Conservation (phyloP, 2,329 filamentous ascomycete species). For the Conoideocrella luteorostrata region DNA sequence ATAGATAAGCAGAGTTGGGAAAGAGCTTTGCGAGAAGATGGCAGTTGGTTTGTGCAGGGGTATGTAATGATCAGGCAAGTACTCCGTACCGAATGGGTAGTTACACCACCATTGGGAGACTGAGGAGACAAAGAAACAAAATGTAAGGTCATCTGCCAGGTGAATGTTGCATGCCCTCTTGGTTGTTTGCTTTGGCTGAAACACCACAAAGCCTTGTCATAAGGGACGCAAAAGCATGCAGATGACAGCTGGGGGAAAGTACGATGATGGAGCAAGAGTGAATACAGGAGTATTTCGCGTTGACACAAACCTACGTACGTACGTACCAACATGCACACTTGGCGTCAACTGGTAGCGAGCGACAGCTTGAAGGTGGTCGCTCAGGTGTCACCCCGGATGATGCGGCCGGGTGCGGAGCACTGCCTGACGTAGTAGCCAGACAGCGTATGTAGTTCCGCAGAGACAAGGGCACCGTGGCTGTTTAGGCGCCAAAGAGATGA, state of each 20-base stretch:
- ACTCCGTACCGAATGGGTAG: too few species aligned
- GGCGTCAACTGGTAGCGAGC: too few species aligned
- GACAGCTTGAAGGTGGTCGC: too few species aligned
- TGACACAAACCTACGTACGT: constrained; percentile 2
- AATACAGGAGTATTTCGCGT: neutral
- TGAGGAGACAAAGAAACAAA: neutral
- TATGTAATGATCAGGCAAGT: too few species aligned
- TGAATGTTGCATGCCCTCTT: too few species aligned
- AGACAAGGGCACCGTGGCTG: too few species aligned
- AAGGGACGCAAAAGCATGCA: neutral
- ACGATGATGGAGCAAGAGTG: neutral
- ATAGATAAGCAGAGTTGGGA: too few species aligned
- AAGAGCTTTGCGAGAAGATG: too few species aligned
- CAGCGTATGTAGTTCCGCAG: neutral
- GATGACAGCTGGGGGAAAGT: neutral
- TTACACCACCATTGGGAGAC: neutral
- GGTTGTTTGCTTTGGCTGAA: constrained; percentile 3
- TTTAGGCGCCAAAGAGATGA: too few species aligned
- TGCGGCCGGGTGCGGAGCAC: neutral
- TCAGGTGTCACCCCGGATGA: constrained; percentile 2
- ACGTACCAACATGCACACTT: too few species aligned
- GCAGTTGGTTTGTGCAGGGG: too few species aligned
- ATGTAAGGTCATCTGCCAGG: too few species aligned
- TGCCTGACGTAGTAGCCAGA: neutral
- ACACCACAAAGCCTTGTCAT: neutral